Evolutionary conservation across 345 rosid genomes (phyloP).

Genomic region (Euphorbia peplus): DNA sequence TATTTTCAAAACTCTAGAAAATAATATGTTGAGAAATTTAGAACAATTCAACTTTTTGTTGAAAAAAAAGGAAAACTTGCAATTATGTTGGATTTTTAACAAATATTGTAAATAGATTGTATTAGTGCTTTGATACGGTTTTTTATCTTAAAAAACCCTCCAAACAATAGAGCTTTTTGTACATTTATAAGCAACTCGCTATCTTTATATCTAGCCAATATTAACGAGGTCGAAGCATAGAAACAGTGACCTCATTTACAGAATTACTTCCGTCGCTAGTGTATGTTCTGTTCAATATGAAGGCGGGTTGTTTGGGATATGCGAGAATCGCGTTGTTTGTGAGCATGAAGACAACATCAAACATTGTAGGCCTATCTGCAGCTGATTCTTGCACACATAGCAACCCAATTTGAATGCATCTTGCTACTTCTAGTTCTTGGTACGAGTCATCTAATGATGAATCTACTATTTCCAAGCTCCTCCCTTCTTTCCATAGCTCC

Average conservation of each 20-base stretch:
- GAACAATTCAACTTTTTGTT: too few relatives aligned
- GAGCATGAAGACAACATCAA: slow-evolving; percentile 43
- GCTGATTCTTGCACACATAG: slow-evolving; percentile 62
- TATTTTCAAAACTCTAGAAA: too few relatives aligned
- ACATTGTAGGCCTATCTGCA: slow-evolving; percentile 51
- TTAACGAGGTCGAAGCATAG: slow-evolving; percentile 20
- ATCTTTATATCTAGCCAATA: too few relatives aligned
- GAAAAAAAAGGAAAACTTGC: too few relatives aligned
- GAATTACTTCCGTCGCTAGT: neutral
- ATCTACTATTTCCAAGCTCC: slow-evolving; percentile 36
- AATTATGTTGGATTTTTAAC: too few relatives aligned
- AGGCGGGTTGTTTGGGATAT: slow-evolving; percentile 47
- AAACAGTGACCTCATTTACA: slow-evolving; percentile 19
- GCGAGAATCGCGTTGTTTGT: slow-evolving; percentile 39
- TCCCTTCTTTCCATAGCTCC: slow-evolving; percentile 36
- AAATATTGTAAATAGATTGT: too few relatives aligned
- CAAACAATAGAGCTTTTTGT: too few relatives aligned
- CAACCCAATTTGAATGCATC: slow-evolving; percentile 55
- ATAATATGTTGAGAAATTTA: too few relatives aligned
- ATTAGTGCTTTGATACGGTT: too few relatives aligned
- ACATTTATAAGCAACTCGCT: too few relatives aligned
- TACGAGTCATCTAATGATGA: slow-evolving; percentile 26
- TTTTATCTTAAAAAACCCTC: too few relatives aligned
- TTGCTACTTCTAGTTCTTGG: slow-evolving; percentile 31
- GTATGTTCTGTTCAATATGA: slow-evolving; percentile 20